phyloP scores from a whole-genome alignment of 1,284 basidiomycete species.

The Papiliotrema nemorosa region DNA sequence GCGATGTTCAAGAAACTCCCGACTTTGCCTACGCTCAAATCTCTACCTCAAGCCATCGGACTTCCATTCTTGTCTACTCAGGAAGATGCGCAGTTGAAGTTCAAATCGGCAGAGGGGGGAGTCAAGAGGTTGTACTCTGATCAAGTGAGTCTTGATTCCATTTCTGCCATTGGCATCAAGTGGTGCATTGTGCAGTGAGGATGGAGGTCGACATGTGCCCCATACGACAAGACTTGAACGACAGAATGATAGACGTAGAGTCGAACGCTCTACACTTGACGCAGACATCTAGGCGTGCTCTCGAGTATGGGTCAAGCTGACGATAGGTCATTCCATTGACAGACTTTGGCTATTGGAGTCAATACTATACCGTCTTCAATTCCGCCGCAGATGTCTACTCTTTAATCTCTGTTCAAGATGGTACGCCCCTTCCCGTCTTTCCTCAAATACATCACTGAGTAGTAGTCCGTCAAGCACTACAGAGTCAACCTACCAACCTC shows the following conservation, averaged over 20 bases:
- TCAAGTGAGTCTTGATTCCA: slow-evolving; percentile 57
- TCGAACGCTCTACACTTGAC: no score
- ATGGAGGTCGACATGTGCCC: not conserved
- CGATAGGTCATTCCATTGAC: slow-evolving; percentile 64
- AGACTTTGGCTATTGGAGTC: slow-evolving; percentile 72
- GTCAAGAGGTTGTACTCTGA: slow-evolving; percentile 67
- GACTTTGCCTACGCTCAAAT: slow-evolving; percentile 41
- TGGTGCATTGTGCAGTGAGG: not conserved
- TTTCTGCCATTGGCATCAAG: not conserved
- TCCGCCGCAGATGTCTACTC: slow-evolving; percentile 83
- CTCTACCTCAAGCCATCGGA: slow-evolving; percentile 46
- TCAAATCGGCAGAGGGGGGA: slow-evolving; percentile 73
- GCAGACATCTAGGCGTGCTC: no score
- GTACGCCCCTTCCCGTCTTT: slow-evolving; percentile 54
- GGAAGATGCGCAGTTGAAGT: slow-evolving; percentile 82
- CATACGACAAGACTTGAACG: no score
- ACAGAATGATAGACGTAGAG: no score
- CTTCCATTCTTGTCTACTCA: slow-evolving; percentile 52
- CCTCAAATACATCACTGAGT: not conserved
- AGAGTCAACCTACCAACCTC: slow-evolving; percentile 76
- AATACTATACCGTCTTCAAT: slow-evolving; percentile 82
- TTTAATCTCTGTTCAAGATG: slow-evolving; percentile 76
- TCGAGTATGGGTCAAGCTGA: not conserved
- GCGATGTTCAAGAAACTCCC: slow-evolving; percentile 36
- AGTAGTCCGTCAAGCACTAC: slow-evolving; percentile 72